A percentile compares a stretch with the other conserved stretches of the same genome.
Conservation (phyloP, 257 asterid species). For the Ligustrum vulgare region DNA sequence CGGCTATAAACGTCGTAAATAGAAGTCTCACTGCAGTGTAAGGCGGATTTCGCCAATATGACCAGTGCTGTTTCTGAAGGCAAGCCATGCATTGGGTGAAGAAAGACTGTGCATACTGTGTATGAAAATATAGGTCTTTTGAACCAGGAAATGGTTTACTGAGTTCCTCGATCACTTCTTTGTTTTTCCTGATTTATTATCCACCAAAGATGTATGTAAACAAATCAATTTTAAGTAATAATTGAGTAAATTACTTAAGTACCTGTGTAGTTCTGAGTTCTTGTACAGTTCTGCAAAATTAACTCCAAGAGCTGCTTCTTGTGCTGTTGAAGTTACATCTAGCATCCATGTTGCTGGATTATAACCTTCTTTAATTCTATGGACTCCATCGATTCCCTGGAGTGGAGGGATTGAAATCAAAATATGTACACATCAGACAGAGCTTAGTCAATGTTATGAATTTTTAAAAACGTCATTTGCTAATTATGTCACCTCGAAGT, state of each 20-base stretch:
- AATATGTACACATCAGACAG: background rate
- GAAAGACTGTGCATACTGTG: constrained; percentile 62
- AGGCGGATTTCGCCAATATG: constrained; percentile 82
- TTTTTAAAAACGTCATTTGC: background rate
- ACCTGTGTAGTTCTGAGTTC: constrained; percentile 64
- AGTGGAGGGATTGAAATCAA: constrained; percentile 10
- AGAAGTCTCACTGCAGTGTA: constrained; percentile 73
- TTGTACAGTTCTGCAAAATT: constrained; percentile 56
- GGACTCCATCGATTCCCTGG: constrained; percentile 53
- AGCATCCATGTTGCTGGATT: constrained; percentile 99
- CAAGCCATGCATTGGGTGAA: constrained; percentile 74
- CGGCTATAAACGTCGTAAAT: constrained; percentile 63
- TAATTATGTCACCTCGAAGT: constrained; percentile 64
- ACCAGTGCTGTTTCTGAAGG: constrained; percentile 77
- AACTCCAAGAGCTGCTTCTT: constrained; percentile 56
- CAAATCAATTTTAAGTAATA: background rate
- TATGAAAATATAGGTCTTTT: constrained; percentile 50
- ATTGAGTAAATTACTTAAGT: background rate
- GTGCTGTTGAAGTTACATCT: constrained; percentile 59
- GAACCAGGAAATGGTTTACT: constrained; percentile 56
- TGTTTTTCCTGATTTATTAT: constrained; percentile 61
- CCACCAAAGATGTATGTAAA: constrained; percentile 7
- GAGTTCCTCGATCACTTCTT: constrained; percentile 62
- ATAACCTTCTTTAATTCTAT: constrained; percentile 57
- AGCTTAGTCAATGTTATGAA: background rate